Base-by-base conservation (phyloP, 2,329 filamentous ascomycete genomes). In the Bipolaris oryzae region DNA sequence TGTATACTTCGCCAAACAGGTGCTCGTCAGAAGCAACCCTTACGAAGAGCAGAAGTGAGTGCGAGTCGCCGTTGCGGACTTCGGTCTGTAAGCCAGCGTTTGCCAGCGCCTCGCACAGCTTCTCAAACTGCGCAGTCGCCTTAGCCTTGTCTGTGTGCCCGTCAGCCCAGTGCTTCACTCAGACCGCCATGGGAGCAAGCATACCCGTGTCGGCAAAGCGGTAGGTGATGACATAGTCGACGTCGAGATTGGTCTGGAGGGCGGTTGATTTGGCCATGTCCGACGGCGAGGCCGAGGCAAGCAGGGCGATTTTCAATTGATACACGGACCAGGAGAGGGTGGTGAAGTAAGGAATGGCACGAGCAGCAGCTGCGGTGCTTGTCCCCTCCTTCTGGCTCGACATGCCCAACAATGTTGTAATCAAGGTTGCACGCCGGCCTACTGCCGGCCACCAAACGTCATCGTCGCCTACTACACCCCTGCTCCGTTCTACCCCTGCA, bases 211-310 rank as follows among this genome's bases (percentile, higher is more conserved):
- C 81, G 23, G 87, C 84, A 70, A 94, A 88, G 55, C 88, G 83
- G 78, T 91, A 96, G 71, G 87, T 85, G 61, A 97, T 84, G 55
- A 96, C 92, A 82, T 92, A 97, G 80, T 97, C 93, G 58, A 96
- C 91, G 51, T 90, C 84, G 69, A 88, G 81, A 68, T 88, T 89
- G 48, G 80, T 80, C 61, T 80, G 72, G 57, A 74, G 67, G 47
- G 73, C 74, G 56, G 73, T 67, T 55, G 73, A 74, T 64, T 78
- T 77, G 38, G 71, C 68, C 74, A 76, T 76, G 59, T 58, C 62
- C 53, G 61, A 60, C 43, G 52, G 51, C 23, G 56, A 51, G 66
- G 61, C 61, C 55, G 61, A 58, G 50, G 53, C 50, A 53, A 67
- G 55, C 55, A 66, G 56, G 45, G 62, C 53, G 46, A 62, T 67